These are phyloP conservation scores for Pythium insidiosum DNA, from an alignment of 352 stramenopile genomes.

Conservation along the genomic window DNA sequence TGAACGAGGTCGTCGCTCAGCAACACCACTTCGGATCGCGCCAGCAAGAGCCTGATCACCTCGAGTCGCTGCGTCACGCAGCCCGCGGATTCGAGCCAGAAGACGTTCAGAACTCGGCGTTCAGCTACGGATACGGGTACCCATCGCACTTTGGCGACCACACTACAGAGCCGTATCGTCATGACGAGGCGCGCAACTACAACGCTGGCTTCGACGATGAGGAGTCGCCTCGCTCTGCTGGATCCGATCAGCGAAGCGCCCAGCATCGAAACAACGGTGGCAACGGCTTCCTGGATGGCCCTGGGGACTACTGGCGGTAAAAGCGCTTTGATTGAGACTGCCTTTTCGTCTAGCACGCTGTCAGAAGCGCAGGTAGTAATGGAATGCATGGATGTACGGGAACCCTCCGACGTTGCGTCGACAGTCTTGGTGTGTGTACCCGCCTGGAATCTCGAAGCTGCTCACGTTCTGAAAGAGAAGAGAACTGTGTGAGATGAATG, in stretches of 20 bases:
- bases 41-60: conserved; percentile 9
- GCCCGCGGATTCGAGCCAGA: conserved; percentile 55
- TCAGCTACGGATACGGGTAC: conserved; percentile 21
- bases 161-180: conserved; percentile 3
- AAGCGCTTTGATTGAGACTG: not conserved
- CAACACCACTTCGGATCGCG: conserved; percentile 24
- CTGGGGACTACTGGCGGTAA: conserved; percentile 14
- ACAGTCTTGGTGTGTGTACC: conserved; percentile 52
- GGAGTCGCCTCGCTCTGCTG: no score
- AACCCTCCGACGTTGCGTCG: conserved; percentile 53
- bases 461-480: conserved; percentile 9
- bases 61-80: conserved; percentile 32
- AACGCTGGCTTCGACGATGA: conserved; percentile 11
- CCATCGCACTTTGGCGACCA: conserved; percentile 19
- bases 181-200: conserved; percentile 2
- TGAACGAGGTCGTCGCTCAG: conserved; percentile 53
- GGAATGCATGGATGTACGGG: conserved; percentile 70
- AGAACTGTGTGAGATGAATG: no score
- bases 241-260: no score
- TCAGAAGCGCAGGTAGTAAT: conserved; percentile 68
- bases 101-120: conserved; percentile 29
- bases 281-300: conserved; percentile 11
- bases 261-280: no score
- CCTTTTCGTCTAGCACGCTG: not conserved
- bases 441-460: conserved; percentile 43